Evolutionary conservation across 73 alveolate genomes (phyloP), one percentile per base, ranked within the genome.

Genomic region (Symbiodinium natans): DNA sequence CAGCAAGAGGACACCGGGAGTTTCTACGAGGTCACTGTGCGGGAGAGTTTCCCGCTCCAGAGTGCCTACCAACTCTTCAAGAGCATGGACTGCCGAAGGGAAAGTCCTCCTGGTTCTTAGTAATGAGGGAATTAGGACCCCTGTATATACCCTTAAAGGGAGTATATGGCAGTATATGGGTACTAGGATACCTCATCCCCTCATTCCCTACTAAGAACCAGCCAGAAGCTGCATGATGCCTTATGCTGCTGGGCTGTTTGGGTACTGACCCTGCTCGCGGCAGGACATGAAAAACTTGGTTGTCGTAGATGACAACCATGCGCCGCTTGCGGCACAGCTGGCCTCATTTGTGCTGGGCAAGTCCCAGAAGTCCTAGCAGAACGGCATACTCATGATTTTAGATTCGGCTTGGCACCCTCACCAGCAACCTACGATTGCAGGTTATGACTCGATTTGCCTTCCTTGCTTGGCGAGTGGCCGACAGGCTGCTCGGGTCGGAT

Each of bases 201-300:
- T n/a, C n/a, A n/a, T n/a, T n/a, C n/a, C n/a, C n/a, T n/a, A n/a
- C n/a, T n/a, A n/a, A n/a, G n/a, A n/a, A n/a, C n/a, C n/a, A n/a
- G n/a, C n/a, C n/a, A n/a, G n/a, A n/a, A n/a, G n/a, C n/a, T n/a
- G n/a, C n/a, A n/a, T n/a, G n/a, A n/a, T n/a, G n/a, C n/a, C n/a
- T n/a, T n/a, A n/a, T n/a, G n/a, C n/a, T n/a, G n/a, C n/a, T n/a
- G n/a, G n/a, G n/a, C n/a, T n/a, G n/a, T n/a, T n/a, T n/a, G n/a
- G n/a, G n/a, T n/a, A n/a, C n/a, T n/a, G n/a, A n/a, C n/a, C n/a
- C n/a, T n/a, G 34, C 21, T 38, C 41, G 38, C 41, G 2, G 52
- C 95, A 89, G 95, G 95, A 89, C 95, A 89, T 89, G 95, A 89
- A 89, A n/a, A 89, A 89, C 40, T 74, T 89, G 42, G 95, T 89